Evolutionary conservation across 345 rosid species (phyloP).

Genomic region (Rhodamnia argentea): DNA sequence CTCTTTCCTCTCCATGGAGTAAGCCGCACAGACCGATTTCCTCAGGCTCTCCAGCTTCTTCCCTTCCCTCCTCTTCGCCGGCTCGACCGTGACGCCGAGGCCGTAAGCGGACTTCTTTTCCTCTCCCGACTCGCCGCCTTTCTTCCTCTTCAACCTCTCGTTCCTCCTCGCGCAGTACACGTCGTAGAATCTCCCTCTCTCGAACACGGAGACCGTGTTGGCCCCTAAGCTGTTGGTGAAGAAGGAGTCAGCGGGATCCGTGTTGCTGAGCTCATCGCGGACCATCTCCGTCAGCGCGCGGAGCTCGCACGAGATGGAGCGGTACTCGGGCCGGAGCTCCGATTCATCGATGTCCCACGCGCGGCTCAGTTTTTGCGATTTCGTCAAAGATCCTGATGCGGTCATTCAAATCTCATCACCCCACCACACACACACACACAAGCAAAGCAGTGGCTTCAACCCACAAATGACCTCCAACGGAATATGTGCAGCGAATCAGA

Average conservation of each 20-base stretch:
- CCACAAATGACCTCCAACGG: not conserved
- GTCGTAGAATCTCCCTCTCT: constrained; percentile 84
- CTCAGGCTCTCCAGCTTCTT: constrained; percentile 45
- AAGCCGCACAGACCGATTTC: constrained; percentile 40
- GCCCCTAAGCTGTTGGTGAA: not conserved
- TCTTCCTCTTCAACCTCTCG: constrained; percentile 70
- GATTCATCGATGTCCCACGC: constrained; percentile 15
- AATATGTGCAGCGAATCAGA: not conserved
- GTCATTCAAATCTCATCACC: not conserved
- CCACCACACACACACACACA: too few relatives aligned
- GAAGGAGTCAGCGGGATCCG: constrained; percentile 1
- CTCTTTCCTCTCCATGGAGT: constrained; percentile 25
- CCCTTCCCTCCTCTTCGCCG: constrained; percentile 42
- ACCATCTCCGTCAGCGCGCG: constrained; percentile 51
- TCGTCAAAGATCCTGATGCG: constrained; percentile 42
- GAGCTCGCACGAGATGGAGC: constrained; percentile 54
- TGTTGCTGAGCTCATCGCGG: constrained; percentile 21
- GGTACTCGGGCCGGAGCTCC: constrained; percentile 46
- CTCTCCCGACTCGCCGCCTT: constrained; percentile 15
- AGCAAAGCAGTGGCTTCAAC: not conserved
- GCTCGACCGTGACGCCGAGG: constrained; percentile 56
- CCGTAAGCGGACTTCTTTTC: constrained; percentile 22
- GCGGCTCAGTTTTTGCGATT: constrained; percentile 35
- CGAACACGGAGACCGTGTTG: constrained; percentile 35
- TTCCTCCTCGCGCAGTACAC: constrained; percentile 74